Percentiles rank a stretch among this genome's conserved stretches.
These are phyloP conservation scores for Vanilla planifolia DNA, from an alignment of 106 monocot genomes.

Conservation along the genomic window DNA sequence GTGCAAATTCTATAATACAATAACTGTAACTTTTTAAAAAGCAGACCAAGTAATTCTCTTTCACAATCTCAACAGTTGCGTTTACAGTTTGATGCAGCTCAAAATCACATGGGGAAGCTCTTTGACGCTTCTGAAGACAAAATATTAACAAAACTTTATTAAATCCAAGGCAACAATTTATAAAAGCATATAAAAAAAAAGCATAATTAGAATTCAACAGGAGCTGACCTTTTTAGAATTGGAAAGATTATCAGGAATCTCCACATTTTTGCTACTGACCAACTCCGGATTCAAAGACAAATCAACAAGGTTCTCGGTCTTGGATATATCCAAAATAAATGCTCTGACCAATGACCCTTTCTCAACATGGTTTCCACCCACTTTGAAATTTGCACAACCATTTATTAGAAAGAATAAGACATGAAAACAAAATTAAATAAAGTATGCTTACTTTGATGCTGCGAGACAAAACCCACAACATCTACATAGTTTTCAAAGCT, in stretches of 20 bases:
- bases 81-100: slow-evolving; percentile 62
- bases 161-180: no score
- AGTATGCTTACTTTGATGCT: slow-evolving; percentile 68
- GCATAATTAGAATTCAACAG: not conserved
- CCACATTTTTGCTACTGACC: slow-evolving; percentile 20
- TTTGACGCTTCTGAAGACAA: slow-evolving; percentile 55
- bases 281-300: slow-evolving; percentile 75
- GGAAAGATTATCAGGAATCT: slow-evolving; percentile 28
- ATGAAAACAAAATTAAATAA: not conserved
- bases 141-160: not conserved
- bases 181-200: slow-evolving; percentile 5
- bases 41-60: slow-evolving; percentile 84
- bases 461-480: slow-evolving; percentile 75
- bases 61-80: slow-evolving; percentile 85
- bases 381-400: slow-evolving; percentile 25
- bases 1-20: not conserved
- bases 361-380: slow-evolving; percentile 51
- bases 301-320: slow-evolving; percentile 65
- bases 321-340: slow-evolving; percentile 59
- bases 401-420: not conserved
- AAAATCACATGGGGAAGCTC: slow-evolving; percentile 32
- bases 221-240: slow-evolving; percentile 12
- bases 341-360: slow-evolving; percentile 57
- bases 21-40: not conserved
- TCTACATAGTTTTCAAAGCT: slow-evolving; percentile 59